Evolutionary conservation across 805 yeast species (phyloP).

Genomic region (Naumovozyma baii): DNA sequence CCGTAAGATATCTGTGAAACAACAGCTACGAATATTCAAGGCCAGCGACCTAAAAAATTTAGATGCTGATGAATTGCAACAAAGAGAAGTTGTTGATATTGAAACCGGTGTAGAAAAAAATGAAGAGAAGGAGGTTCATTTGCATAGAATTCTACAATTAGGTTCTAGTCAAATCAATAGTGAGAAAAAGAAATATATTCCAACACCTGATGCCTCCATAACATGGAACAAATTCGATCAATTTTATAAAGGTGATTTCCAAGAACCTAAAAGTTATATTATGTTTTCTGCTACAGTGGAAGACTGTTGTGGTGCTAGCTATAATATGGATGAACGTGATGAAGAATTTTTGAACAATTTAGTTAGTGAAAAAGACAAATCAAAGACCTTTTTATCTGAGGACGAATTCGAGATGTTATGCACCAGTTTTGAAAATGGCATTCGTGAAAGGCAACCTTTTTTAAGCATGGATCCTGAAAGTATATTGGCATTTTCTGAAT

Average conservation of each 20-base stretch:
- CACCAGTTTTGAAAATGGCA: conserved; percentile 61
- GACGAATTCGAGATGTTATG: conserved; percentile 78
- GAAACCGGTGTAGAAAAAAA: conserved; percentile 98
- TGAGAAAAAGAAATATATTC: conserved; percentile 48
- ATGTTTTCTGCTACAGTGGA: conserved; percentile 93
- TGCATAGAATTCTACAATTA: conserved; percentile 82
- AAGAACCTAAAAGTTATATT: conserved; percentile 69
- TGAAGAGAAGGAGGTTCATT: conserved; percentile 94
- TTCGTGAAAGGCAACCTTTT: conserved; percentile 80
- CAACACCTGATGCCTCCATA: conserved; percentile 90
- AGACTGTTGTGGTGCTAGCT: conserved; percentile 78
- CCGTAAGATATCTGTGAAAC: conserved; percentile 88
- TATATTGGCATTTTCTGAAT: conserved; percentile 59
- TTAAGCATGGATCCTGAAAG: conserved; percentile 75
- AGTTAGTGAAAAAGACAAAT: conserved; percentile 27
- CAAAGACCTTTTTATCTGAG: conserved; percentile 43
- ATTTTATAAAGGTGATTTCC: conserved; percentile 59
- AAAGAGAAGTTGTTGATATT: conserved; percentile 76
- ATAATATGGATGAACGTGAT: conserved; percentile 86
- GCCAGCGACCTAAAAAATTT: conserved; percentile 74
- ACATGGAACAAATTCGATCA: conserved; percentile 69
- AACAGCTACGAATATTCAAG: conserved; percentile 64
- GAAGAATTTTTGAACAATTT: conserved; percentile 49
- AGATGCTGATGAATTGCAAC: conserved; percentile 47
- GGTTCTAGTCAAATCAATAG: conserved; percentile 11